Evolutionary conservation across 2,329 filamentous ascomycete genomes (phyloP).

Genomic region (Blastomyces gilchristii): DNA sequence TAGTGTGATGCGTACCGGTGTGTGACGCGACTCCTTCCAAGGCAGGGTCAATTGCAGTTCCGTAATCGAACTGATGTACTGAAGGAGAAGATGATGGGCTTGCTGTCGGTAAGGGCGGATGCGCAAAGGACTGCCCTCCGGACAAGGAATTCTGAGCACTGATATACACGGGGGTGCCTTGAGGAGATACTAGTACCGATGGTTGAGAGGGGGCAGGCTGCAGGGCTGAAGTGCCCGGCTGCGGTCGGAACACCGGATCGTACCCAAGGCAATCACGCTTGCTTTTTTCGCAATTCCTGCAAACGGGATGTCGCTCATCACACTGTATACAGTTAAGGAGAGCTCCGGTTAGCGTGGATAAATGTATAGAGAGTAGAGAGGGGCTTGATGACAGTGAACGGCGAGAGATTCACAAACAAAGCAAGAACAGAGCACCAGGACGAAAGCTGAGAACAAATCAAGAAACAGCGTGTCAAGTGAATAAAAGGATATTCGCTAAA

Average conservation of each 20-base stretch:
- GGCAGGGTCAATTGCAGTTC: conserved; percentile 55
- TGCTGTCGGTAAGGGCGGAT: conserved; percentile 2
- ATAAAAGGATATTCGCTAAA: background rate
- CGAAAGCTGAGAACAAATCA: conserved; percentile 7
- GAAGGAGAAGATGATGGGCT: conserved; percentile 25
- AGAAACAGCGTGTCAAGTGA: conserved; percentile 2
- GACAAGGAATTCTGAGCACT: background rate
- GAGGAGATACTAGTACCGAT: conserved; percentile 26
- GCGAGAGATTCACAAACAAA: background rate
- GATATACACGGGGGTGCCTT: conserved; percentile 2
- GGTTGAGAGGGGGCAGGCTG: conserved; percentile 46
- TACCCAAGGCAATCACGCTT: conserved; percentile 59
- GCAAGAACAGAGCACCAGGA: background rate
- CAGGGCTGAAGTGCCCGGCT: conserved; percentile 58
- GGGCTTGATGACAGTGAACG: background rate
- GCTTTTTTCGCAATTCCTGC: conserved; percentile 60
- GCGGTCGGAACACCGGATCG: conserved; percentile 63
- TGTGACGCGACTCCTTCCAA: conserved; percentile 36
- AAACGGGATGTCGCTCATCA: conserved; percentile 88
- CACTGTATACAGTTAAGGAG: conserved; percentile 50
- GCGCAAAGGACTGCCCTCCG: conserved; percentile 1
- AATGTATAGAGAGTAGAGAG: background rate
- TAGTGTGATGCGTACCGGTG: background rate
- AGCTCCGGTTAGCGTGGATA: conserved; percentile 17
- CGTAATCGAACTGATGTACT: conserved; percentile 47